phyloP scores from a whole-genome alignment of 2,329 filamentous ascomycete genomes.

The Parastagonospora avenae region DNA sequence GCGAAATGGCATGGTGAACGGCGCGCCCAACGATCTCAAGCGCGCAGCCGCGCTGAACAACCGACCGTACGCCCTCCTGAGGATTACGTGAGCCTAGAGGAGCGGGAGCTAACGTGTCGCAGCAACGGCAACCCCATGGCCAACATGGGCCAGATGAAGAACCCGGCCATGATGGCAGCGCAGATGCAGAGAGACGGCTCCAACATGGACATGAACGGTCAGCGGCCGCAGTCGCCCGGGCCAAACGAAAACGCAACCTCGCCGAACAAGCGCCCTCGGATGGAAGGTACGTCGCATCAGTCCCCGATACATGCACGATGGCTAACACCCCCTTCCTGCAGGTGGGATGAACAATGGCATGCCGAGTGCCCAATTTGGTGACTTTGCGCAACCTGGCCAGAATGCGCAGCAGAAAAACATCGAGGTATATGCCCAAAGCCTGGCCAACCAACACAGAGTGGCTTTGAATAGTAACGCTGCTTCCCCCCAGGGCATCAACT shows the following conservation, averaged over 20 bases:
- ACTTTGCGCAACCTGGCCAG: slow-evolving; percentile 59
- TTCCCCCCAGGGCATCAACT: slow-evolving; percentile 73
- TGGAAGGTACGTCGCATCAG: slow-evolving; percentile 69
- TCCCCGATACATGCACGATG: slow-evolving; percentile 49
- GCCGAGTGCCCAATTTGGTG: slow-evolving; percentile 76
- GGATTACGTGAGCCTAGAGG: background rate
- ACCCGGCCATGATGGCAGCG: slow-evolving; percentile 64
- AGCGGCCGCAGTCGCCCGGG: slow-evolving; percentile 78
- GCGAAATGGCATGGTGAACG: slow-evolving; percentile 65
- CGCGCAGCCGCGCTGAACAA: slow-evolving; percentile 81
- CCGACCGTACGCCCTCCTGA: slow-evolving; percentile 63
- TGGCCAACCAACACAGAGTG: slow-evolving; percentile 83
- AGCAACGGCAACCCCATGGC: slow-evolving; percentile 58
- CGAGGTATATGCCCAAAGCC: slow-evolving; percentile 82
- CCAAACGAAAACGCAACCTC: slow-evolving; percentile 88
- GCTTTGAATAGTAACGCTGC: slow-evolving; percentile 74
- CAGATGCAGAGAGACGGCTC: slow-evolving; percentile 89
- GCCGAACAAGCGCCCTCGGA: slow-evolving; percentile 84
- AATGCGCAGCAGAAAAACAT: slow-evolving; percentile 80
- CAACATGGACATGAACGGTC: slow-evolving; percentile 80
- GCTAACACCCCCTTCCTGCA: slow-evolving; percentile 64
- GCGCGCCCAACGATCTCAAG: slow-evolving; percentile 66
- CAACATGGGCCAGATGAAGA: slow-evolving; percentile 65
- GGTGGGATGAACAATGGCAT: slow-evolving; percentile 80
- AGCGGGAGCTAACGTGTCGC: slow-evolving; percentile 14